These are phyloP conservation scores for Saturnispora galanensis DNA, from an alignment of 805 yeast genomes.

Conservation along the genomic window DNA sequence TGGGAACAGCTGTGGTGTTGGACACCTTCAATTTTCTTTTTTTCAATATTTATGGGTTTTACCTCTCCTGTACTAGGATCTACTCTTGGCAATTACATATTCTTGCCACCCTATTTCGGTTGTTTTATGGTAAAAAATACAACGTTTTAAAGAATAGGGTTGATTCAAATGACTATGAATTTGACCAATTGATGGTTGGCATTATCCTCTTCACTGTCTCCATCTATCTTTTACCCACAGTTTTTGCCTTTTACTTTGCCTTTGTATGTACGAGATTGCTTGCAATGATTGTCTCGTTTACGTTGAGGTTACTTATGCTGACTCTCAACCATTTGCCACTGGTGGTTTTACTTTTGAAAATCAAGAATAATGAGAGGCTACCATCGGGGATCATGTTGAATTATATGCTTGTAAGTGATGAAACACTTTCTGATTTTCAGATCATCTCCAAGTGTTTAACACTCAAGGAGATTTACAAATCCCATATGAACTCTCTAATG, in stretches of 20 bases:
- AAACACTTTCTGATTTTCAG: slow-evolving; percentile 12
- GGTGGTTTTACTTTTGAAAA: slow-evolving; percentile 66
- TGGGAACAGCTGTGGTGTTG: slow-evolving; percentile 52
- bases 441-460: slow-evolving; percentile 22
- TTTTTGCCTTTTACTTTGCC: slow-evolving; percentile 68
- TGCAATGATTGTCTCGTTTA: slow-evolving; percentile 38
- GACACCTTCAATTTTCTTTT: slow-evolving; percentile 59
- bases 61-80: slow-evolving; percentile 67
- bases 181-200: slow-evolving; percentile 82
- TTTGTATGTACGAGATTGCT: slow-evolving; percentile 54
- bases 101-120: slow-evolving; percentile 63
- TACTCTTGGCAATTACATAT: slow-evolving; percentile 66
- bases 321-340: slow-evolving; percentile 76
- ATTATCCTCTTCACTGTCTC: slow-evolving; percentile 78
- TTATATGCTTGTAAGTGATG: slow-evolving; percentile 5
- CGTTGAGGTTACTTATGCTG: slow-evolving; percentile 51
- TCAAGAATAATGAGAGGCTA: slow-evolving; percentile 64
- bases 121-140: slow-evolving; percentile 83
- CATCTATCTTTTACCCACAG: slow-evolving; percentile 76
- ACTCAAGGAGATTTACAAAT: slow-evolving; percentile 18
- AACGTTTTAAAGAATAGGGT: slow-evolving; percentile 78
- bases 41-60: slow-evolving; percentile 67
- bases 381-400: slow-evolving; percentile 42
- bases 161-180: slow-evolving; percentile 73
- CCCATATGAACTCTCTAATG: slow-evolving; percentile 24